Evolutionary conservation across 129 eudicot species (phyloP).

Genomic region (Flaveria brownii): DNA sequence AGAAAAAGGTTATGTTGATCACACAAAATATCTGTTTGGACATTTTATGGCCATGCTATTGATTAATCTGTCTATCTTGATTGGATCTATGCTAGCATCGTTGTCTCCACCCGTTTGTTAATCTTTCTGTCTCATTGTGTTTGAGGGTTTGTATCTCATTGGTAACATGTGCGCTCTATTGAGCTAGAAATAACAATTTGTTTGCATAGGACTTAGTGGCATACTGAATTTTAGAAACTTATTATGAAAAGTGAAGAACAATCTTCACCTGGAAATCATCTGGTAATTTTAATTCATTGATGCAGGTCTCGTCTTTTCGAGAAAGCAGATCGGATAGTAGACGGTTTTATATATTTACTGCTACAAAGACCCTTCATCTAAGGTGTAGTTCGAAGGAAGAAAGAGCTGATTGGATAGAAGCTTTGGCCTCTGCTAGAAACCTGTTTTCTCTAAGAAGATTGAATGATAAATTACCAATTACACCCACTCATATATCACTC

Average conservation of each 20-base stretch:
- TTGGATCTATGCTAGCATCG: constrained; percentile 15
- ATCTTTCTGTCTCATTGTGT: background rate
- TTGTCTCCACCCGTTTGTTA: constrained; percentile 14
- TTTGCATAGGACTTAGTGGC: constrained; percentile 6
- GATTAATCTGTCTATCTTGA: constrained; percentile 8
- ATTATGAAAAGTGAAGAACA: background rate
- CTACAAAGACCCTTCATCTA: constrained; percentile 85
- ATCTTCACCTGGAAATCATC: background rate
- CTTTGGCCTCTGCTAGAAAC: constrained; percentile 62
- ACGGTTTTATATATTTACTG: constrained; percentile 80
- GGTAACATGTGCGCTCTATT: background rate
- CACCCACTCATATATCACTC: constrained; percentile 50
- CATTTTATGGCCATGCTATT: constrained; percentile 15
- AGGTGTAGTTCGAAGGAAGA: constrained; percentile 62
- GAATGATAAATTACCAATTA: constrained; percentile 47
- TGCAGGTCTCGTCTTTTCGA: constrained; percentile 80
- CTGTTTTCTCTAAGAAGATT: constrained; percentile 52
- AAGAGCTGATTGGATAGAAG: constrained; percentile 80
- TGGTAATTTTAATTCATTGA: constrained; percentile 19
- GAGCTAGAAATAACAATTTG: constrained; percentile 2
- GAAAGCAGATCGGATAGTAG: constrained; percentile 80
- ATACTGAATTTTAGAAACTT: background rate
- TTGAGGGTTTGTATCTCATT: background rate
- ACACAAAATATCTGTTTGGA: constrained; percentile 1
- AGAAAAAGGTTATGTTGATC: background rate